Conservation (phyloP, 164 flowering plant species). For the Amborella trichopoda region DNA sequence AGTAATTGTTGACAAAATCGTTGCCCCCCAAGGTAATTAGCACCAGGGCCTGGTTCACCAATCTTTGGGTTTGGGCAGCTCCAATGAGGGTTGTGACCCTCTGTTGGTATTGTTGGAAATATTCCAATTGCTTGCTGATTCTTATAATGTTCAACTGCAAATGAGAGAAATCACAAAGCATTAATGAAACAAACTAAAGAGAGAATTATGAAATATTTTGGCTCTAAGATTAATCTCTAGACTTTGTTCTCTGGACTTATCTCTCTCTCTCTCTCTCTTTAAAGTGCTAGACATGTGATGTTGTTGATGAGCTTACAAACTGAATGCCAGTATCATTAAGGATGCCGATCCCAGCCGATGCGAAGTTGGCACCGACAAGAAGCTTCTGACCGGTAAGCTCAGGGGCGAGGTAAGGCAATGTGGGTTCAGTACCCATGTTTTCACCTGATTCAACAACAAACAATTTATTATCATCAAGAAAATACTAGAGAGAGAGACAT, state of each 20-base stretch:
- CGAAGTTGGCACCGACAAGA: conserved; percentile 79
- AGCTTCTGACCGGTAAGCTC: conserved; percentile 41
- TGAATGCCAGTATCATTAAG: conserved; percentile 81
- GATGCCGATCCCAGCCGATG: conserved; percentile 84
- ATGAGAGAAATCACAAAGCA: too few relatives aligned
- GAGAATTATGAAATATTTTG: too few relatives aligned
- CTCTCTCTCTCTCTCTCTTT: too few relatives aligned
- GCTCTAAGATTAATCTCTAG: too few relatives aligned
- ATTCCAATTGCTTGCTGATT: conserved; percentile 28
- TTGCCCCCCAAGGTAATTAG: conserved; percentile 68
- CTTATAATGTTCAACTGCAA: conserved; percentile 51
- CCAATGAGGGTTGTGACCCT: conserved; percentile 34
- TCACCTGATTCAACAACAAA: conserved; percentile 28
- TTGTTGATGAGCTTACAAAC: too few relatives aligned
- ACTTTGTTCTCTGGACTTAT: too few relatives aligned
- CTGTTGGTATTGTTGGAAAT: conserved; percentile 42
- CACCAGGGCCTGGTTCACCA: conserved; percentile 43
- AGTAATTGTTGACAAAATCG: conserved; percentile 86
- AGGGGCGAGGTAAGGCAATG: conserved; percentile 61
- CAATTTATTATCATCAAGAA: not conserved
- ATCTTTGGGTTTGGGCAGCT: conserved; percentile 12
- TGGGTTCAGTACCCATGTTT: conserved; percentile 29
- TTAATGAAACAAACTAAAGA: too few relatives aligned
- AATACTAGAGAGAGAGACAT: not conserved
- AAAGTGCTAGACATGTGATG: too few relatives aligned